phyloP scores from a whole-genome alignment of 1,284 basidiomycete genomes.

The Ustilago tritici region DNA sequence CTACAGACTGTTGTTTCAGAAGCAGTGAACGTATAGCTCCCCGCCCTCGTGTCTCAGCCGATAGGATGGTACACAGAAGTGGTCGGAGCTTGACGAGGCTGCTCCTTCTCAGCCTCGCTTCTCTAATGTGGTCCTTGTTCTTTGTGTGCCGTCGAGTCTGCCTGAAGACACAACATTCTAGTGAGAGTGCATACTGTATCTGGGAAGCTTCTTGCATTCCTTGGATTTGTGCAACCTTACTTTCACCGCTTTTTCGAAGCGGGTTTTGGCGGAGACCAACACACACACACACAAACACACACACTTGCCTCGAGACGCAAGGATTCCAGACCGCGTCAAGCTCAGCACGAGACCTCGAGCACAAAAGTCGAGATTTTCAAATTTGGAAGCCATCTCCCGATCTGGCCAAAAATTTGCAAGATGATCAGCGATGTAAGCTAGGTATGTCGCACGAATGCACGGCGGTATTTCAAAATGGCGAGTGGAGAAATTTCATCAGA shows the following conservation, averaged over 20 bases:
- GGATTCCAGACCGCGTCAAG: slow-evolving; percentile 4
- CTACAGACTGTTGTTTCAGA: neutral
- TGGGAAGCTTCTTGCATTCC: neutral
- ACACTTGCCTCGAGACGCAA: slow-evolving; percentile 1
- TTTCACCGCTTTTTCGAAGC: neutral
- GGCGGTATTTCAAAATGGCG: neutral
- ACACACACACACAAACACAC: neutral
- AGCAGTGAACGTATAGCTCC: neutral
- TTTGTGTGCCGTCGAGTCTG: neutral
- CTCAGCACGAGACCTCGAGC: slow-evolving; percentile 6
- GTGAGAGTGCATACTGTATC: neutral
- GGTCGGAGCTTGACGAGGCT: neutral
- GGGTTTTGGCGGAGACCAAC: neutral
- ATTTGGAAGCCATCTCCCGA: neutral
- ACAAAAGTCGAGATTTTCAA: neutral
- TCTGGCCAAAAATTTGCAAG: neutral
- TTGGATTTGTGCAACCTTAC: neutral
- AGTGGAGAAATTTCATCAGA: slow-evolving; percentile 4
- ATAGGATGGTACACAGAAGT: neutral
- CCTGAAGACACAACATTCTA: neutral
- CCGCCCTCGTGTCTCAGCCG: neutral
- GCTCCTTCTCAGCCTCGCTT: neutral
- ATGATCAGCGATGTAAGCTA: neutral
- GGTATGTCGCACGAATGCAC: slow-evolving; percentile 15
- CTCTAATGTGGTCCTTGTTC: neutral